Base-by-base conservation (phyloP, 2,329 filamentous ascomycete species). In the Nakataea oryzae region DNA sequence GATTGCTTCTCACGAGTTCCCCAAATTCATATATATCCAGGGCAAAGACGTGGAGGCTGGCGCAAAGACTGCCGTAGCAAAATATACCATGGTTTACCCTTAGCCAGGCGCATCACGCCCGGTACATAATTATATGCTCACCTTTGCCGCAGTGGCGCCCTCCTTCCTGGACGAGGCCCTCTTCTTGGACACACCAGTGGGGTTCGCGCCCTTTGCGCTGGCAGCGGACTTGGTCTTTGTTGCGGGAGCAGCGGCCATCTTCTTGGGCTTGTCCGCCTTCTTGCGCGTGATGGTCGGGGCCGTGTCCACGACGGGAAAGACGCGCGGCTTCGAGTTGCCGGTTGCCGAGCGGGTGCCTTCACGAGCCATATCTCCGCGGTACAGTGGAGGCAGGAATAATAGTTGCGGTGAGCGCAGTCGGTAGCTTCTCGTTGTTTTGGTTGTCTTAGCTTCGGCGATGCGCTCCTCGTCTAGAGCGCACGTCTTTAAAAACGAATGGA, bases 281-380 rank as follows among this genome's bases (percentile, higher is more conserved):
- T 62, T 74, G 68, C 77, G 75, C 72, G 75, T 75, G 69, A 79
- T 76, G 64, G 73, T 72, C 28, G 79, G 78, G 56, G 72, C 74
- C 17, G 78, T 79, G 70, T 82, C 79, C 68, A 82, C 70, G 57
- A 75, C 73, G 64, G 74, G 70, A 70, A 83, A 77, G 70, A 83
- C 73, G 69, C 81, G 79, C 64, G 81, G 81, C 71, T 76, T 78
- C 65, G 79, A 78, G 73, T 79, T 77, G 76, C 79, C 79, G 47
- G 79, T 82, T 67, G 73, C 72, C 59, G 80, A 82, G 70, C 79
- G 78, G 61, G 79, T 81, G 66, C 78, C 78, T 74, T 80, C 79
- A 69, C 78, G 78, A 67, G 76, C 72, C 79, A 81, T 81, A 66
- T 65, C 29, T 58, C n/a, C n/a, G 62, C 61, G 1, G 58, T 50